A percentile compares a stretch with the other conserved stretches of the same genome.
Evolutionary conservation across 331 rosid species (phyloP).

Genomic region (Cydonia oblonga): DNA sequence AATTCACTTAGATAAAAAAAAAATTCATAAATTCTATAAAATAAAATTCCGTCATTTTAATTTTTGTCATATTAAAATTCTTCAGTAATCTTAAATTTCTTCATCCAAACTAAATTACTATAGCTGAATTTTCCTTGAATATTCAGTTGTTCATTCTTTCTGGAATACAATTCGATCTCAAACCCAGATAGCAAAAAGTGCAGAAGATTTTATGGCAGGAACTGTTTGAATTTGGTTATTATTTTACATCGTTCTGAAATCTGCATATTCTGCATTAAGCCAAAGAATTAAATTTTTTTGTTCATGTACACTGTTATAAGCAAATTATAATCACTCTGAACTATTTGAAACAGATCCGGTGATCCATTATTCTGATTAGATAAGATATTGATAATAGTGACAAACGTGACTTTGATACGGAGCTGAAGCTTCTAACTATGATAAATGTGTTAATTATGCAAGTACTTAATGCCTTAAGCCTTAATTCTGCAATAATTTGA

Average conservation of each 20-base stretch:
- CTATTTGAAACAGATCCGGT: not conserved
- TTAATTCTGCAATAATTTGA: not conserved
- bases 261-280: not conserved
- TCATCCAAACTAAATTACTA: too few species aligned
- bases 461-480: not conserved
- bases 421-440: not conserved
- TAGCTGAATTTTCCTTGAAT: not conserved
- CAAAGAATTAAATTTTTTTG: too few species aligned
- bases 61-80: too few species aligned
- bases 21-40: too few species aligned
- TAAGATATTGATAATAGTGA: not conserved
- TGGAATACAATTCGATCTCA: not conserved
- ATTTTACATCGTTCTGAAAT: not conserved
- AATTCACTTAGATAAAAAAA: too few species aligned
- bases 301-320: not conserved
- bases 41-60: too few species aligned
- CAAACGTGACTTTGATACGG: accelerated
- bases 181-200: not conserved
- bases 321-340: not conserved
- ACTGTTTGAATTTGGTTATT: not conserved
- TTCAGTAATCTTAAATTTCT: too few species aligned
- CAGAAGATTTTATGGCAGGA: not conserved
- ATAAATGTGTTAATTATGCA: not conserved
- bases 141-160: not conserved
- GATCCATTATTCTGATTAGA: not conserved